Evolutionary conservation across 2,329 filamentous ascomycete species (phyloP), one percentile per base, ranked within the genome.

Genomic region (Cladosporium halotolerans): DNA sequence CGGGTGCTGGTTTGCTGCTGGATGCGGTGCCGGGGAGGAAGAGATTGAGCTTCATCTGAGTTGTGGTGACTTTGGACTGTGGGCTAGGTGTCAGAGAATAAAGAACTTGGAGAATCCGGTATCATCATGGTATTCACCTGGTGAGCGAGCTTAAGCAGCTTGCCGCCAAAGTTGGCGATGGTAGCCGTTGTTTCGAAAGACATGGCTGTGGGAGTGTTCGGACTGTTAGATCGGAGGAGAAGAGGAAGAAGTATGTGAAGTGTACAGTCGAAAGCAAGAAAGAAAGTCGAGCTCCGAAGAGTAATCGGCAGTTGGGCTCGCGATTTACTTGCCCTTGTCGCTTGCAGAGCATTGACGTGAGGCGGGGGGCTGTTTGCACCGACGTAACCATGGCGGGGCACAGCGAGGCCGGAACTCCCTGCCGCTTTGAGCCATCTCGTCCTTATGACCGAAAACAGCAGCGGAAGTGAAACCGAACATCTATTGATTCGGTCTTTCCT

Each of bases 61-160:
- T 96, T 63, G 82, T 83, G 54, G 89, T 95, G 57, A 82, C 79
- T 60, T 79, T 75, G 53, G 91, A 89, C 68, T 85, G 74, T 36
- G 1, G 28, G 9, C 9, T 10, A 33, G 11, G 7, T 45, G 40
- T 23, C n/a, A 39, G 8, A 14, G 3, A 8, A 14, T 39, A 14
- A 7, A 28, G 7, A 28, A 1, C 4, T 28, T 28, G 23, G 23
- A 28, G 23, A 28, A 7, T 28, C 3, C 7, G 23, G 7, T 28
- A 28, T 28, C 23, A 28, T 28, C 23, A 14, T 39, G 10, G 32
- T 31, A 11, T 38, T 36, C 57, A 66, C 67, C 58, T 69, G 61
- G 80, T 99, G 93, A 63, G 85, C 83, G 57, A 99, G 88, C 79
- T 99, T 97, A 64, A 96, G 82, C 56, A 99, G 86, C 74, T 90